A percentile compares a stretch with the other conserved stretches of the same genome.
Conservation (phyloP, 257 asterid species). For the Solanum stenotomum region DNA sequence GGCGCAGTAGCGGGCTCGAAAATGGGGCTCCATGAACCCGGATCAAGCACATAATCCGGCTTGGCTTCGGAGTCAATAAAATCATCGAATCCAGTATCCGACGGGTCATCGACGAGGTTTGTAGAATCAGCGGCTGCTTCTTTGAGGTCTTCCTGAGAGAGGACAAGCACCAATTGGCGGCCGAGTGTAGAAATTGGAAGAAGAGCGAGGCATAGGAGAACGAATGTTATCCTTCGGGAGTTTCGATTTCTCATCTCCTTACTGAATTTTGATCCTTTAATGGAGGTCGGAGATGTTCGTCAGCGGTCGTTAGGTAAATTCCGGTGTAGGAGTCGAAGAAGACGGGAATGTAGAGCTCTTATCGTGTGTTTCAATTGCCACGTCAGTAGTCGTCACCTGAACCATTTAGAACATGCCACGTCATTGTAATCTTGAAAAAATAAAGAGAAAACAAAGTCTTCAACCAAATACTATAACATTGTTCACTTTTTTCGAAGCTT, state of each 20-base stretch:
- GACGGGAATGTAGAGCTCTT: background rate
- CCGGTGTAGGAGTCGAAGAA: background rate
- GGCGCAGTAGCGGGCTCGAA: slow-evolving; percentile 62
- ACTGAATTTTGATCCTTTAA: background rate
- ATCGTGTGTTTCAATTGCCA: background rate
- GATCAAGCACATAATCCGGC: slow-evolving; percentile 71
- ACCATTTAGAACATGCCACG: slow-evolving; percentile 1
- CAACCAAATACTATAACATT: background rate
- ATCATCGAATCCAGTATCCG: slow-evolving; percentile 68
- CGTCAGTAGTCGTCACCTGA: background rate
- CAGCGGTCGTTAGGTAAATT: background rate
- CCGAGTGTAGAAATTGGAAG: slow-evolving; percentile 39
- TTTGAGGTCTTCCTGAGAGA: slow-evolving; percentile 71
- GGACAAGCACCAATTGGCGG: slow-evolving; percentile 67
- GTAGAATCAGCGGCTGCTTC: slow-evolving; percentile 23
- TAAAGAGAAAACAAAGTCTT: background rate
- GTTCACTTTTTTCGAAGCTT: background rate
- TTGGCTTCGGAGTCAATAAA: slow-evolving; percentile 58
- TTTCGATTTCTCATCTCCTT: slow-evolving; percentile 35
- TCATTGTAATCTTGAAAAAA: background rate
- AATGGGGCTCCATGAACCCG: slow-evolving; percentile 94
- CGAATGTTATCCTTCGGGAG: slow-evolving; percentile 18
- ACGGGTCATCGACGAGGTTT: slow-evolving; percentile 19
- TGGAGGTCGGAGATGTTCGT: background rate
- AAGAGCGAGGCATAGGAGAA: slow-evolving; percentile 37